These are phyloP conservation scores for Brassica incana DNA, from an alignment of 345 rosid genomes.

Conservation along the genomic window DNA sequence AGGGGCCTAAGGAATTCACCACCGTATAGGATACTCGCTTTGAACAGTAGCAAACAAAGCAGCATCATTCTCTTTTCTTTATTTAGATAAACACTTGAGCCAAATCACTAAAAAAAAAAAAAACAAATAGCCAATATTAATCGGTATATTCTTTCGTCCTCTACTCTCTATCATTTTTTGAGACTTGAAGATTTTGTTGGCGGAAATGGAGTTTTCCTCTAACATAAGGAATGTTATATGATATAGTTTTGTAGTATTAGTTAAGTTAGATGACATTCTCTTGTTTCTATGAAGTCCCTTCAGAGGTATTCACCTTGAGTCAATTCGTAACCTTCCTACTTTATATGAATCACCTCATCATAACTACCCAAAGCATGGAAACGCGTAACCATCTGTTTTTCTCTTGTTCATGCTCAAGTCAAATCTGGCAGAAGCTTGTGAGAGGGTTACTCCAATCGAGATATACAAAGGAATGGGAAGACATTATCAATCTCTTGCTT, in stretches of 20 bases:
- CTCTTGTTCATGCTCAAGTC: background rate
- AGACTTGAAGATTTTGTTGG: conserved; percentile 9
- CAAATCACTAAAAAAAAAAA: too few species aligned
- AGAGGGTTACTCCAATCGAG: background rate
- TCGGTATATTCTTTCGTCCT: background rate
- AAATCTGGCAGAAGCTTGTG: background rate
- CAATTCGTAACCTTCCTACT: background rate
- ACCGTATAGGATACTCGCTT: background rate
- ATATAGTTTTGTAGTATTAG: background rate
- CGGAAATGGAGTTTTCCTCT: background rate
- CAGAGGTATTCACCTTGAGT: background rate
- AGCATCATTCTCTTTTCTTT: background rate
- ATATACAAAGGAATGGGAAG: background rate
- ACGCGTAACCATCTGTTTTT: background rate
- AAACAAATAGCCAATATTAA: too few species aligned
- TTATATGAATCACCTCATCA: background rate
- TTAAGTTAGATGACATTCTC: background rate
- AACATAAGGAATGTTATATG: conserved; percentile 5
- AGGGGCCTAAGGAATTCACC: background rate
- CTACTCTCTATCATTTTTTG: conserved; percentile 1
- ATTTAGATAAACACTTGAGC: too few species aligned
- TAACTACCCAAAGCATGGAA: background rate
- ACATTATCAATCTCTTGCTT: background rate
- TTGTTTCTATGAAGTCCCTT: background rate
- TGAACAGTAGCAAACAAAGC: background rate